Base-by-base conservation (phyloP, 805 yeast species). In the Candida dajiaensis region DNA sequence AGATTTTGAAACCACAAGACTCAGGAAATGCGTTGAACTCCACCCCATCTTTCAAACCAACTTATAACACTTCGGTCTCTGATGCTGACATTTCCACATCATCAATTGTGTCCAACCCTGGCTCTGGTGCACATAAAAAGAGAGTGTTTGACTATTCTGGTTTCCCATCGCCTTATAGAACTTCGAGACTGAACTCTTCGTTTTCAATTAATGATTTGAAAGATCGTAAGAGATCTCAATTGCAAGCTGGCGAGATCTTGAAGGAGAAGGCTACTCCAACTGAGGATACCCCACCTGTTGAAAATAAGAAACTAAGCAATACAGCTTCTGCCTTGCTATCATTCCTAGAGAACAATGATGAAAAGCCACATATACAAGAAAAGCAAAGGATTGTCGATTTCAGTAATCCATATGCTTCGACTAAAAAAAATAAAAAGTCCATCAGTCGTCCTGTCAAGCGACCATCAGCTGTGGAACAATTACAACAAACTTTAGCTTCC, bases 271-370 rank as follows among this genome's bases (percentile, higher is more conserved):
- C 25, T 9, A 16, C 29, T 35, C 9, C 25, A 22, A 21, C 16
- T 28, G 38, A 40, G 22, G 42, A 29, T n/a, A 20, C 44, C 38
- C n/a, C 41, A 20, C 35, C 40, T 22, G 41, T 43, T 41, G 46
- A 53, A 26, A 38, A 42, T 43, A 64, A 65, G 49, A 66, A 64
- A 48, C 45, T 72, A 44, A 74, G 78, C 50, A 69, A 66, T 31
- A 71, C 81, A 0, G 81, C 81, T 1, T 64, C 74, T 43, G 72
- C 80, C 1, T 61, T 77, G 41, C 57, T 76, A 38, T 73, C 79
- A 4, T 60, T 74, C 38, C 54, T 74, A n/a, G 71, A 68, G 29
- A 57, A 55, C n/a, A 54, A 56, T 8, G 59, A 55, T 10, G 51
- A 29, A 4, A 48, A 46, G 8, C 41, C 13, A 10, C 41, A 29